phyloP scores from a whole-genome alignment of 345 rosid genomes.

The Acer negundo region DNA sequence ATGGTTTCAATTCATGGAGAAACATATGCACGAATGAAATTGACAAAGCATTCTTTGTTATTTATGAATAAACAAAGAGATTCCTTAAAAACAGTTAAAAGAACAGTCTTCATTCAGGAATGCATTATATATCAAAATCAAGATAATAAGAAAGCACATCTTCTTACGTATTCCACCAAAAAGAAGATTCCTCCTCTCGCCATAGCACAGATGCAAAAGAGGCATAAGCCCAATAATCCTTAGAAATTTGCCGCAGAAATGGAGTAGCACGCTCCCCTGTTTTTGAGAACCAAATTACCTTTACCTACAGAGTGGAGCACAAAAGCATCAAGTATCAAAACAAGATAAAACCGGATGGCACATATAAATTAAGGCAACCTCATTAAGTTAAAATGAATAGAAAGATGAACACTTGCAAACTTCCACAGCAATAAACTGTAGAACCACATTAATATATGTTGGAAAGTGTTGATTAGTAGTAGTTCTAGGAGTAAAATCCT shows the following conservation, averaged over 20 bases:
- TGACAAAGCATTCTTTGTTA: not conserved
- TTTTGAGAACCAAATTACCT: conserved; percentile 87
- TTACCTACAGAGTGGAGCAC: conserved; percentile 55
- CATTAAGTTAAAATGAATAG: not conserved
- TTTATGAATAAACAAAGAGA: not conserved
- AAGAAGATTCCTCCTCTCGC: conserved; percentile 86
- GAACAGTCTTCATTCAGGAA: not conserved
- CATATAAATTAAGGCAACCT: not conserved
- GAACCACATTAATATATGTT: not conserved
- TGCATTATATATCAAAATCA: not conserved
- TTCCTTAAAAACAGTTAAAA: too few relatives aligned
- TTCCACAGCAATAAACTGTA: not conserved
- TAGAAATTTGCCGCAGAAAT: conserved; percentile 70
- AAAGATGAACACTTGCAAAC: not conserved
- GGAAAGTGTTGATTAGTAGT: too few relatives aligned
- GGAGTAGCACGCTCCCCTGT: conserved; percentile 96
- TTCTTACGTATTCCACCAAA: conserved; percentile 95
- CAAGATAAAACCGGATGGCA: conserved; percentile 1
- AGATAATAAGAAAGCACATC: conserved; percentile 21
- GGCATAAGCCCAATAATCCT: conserved; percentile 73
- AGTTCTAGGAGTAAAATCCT: too few relatives aligned
- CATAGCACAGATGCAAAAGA: conserved; percentile 79
- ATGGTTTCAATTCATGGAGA: conserved; percentile 2
- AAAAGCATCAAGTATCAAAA: conserved; percentile 16
- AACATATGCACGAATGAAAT: not conserved